phyloP scores from a whole-genome alignment of 441 rosid species.

The Populus trichocarpa region DNA sequence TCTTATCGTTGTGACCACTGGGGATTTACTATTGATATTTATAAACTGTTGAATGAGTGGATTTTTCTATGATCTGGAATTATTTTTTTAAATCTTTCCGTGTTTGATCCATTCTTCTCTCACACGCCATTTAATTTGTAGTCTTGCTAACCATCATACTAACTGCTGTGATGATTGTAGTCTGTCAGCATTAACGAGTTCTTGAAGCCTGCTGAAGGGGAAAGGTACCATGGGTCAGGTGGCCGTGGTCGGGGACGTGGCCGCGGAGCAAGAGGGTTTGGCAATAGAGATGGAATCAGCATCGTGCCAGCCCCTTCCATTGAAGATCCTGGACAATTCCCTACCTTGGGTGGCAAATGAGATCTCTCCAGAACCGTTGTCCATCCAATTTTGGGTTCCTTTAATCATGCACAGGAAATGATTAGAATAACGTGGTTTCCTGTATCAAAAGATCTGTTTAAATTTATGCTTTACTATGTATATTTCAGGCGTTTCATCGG shows the following conservation, averaged over 20 bases:
- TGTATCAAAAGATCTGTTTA: constrained; percentile 13
- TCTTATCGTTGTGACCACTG: not conserved
- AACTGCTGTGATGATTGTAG: constrained; percentile 27
- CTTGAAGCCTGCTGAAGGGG: constrained; percentile 86
- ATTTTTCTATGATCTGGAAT: not conserved
- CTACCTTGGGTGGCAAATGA: constrained; percentile 75
- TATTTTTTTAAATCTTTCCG: not conserved
- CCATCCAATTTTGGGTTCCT: constrained; percentile 24
- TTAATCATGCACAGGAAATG: constrained; percentile 18
- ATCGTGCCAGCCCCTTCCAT: constrained; percentile 57
- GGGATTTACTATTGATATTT: not conserved
- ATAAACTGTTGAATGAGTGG: not conserved
- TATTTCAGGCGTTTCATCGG: constrained; percentile 24
- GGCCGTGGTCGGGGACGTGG: constrained; percentile 72
- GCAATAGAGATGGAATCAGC: constrained; percentile 30
- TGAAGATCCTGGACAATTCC: constrained; percentile 73
- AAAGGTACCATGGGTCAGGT: constrained; percentile 39
- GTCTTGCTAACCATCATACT: not conserved
- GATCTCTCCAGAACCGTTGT: constrained; percentile 11
- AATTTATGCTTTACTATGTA: constrained; percentile 32
- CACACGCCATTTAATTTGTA: not conserved
- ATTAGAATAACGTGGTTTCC: constrained; percentile 34
- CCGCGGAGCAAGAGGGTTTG: constrained; percentile 53
- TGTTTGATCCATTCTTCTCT: not conserved
- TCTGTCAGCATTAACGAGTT: constrained; percentile 78